Percentiles rank a stretch among this genome's conserved stretches.
These are phyloP conservation scores for Paramecium primaurelia DNA, from an alignment of 73 alveolate species.

Conservation along the genomic window DNA sequence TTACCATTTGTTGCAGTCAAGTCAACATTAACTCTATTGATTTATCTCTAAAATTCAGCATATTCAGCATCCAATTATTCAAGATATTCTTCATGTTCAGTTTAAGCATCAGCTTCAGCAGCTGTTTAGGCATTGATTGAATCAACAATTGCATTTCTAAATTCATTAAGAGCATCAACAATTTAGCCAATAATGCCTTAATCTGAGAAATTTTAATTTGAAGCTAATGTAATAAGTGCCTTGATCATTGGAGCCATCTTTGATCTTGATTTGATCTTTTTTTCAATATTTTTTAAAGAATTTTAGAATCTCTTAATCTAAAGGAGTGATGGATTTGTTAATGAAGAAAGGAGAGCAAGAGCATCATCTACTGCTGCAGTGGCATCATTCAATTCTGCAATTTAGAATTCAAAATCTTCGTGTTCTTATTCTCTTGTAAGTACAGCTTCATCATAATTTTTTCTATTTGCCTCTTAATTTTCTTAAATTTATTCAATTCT, in stretches of 20 bases:
- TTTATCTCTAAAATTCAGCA: constrained; percentile 45
- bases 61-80: constrained; percentile 20
- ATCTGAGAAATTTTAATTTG: constrained; percentile 30
- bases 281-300: background rate
- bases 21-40: background rate
- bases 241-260: constrained; percentile 38
- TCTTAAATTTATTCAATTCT: constrained; percentile 15
- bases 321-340: constrained; percentile 42
- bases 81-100: constrained; percentile 30
- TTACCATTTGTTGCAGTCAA: constrained; percentile 35
- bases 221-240: constrained; percentile 31
- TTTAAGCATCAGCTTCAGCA: background rate
- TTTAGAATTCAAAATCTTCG: constrained; percentile 26
- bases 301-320: constrained; percentile 49
- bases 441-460: constrained; percentile 34
- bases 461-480: constrained; percentile 42
- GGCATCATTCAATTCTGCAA: constrained; percentile 41
- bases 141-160: constrained; percentile 35
- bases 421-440: constrained; percentile 42
- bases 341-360: background rate
- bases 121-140: constrained; percentile 32
- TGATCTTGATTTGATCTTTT: constrained; percentile 41
- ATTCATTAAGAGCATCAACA: constrained; percentile 38
- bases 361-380: constrained; percentile 50
- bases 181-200: constrained; percentile 32